Conservation (phyloP, 2,329 filamentous ascomycete species). For the Pseudogymnoascus sp. region DNA sequence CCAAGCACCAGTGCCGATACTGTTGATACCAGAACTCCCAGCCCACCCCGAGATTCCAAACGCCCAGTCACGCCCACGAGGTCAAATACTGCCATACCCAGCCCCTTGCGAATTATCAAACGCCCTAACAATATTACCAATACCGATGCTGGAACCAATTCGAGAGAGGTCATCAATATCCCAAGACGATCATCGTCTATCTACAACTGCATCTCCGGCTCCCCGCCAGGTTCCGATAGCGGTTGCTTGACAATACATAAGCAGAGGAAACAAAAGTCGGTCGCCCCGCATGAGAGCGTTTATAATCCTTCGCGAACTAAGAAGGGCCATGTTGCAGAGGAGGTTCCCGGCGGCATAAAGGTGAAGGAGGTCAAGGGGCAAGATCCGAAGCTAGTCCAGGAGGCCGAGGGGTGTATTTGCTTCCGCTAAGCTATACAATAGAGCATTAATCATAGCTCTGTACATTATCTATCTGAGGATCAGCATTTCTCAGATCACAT, state of each 20-base stretch:
- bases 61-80: neutral
- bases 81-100: neutral
- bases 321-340: neutral
- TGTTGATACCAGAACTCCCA: neutral
- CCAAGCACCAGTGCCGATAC: neutral
- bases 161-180: conserved; percentile 2
- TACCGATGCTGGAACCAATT: neutral
- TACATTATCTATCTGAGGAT: neutral
- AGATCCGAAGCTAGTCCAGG: neutral
- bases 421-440: neutral
- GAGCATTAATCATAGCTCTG: neutral
- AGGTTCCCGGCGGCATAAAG: neutral
- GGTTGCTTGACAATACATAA: conserved; percentile 4
- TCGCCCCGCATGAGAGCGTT: neutral
- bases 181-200: conserved; percentile 6
- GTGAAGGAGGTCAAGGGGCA: neutral
- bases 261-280: neutral
- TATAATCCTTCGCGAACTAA: neutral
- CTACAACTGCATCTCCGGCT: neutral
- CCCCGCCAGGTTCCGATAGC: neutral
- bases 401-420: neutral
- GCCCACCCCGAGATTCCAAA: neutral
- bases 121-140: neutral
- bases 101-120: neutral
- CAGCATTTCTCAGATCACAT: neutral